Evolutionary conservation across 352 stramenopile species (phyloP).

Genomic region (Globisporangium nagaii): DNA sequence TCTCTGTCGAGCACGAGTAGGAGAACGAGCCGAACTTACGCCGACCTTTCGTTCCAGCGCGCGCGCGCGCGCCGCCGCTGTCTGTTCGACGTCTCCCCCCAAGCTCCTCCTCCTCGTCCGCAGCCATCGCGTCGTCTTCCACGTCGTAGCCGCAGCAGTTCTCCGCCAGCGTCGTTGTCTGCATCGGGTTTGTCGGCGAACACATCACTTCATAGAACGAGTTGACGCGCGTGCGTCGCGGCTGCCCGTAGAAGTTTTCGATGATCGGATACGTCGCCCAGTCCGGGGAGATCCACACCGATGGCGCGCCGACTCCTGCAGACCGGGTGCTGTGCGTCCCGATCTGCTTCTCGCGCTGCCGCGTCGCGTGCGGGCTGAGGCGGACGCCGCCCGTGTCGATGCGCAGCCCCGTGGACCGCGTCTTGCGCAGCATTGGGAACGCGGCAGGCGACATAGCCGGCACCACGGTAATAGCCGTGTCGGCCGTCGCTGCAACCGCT

Average conservation of each 20-base stretch:
- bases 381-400: slow-evolving; percentile 6
- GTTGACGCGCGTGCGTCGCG: slow-evolving; percentile 36
- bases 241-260: slow-evolving; percentile 71
- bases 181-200: slow-evolving; percentile 51
- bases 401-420: neutral
- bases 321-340: neutral
- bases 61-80: neutral
- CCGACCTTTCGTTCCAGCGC: slow-evolving; percentile 13
- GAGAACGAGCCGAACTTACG: slow-evolving; percentile 46
- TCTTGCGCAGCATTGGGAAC: neutral
- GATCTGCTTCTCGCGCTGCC: neutral
- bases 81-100: neutral
- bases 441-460: neutral
- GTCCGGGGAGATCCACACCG: slow-evolving; percentile 68
- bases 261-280: slow-evolving; percentile 74
- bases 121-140: slow-evolving; percentile 10
- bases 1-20: slow-evolving; percentile 70
- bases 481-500: neutral
- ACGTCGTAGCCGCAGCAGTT: slow-evolving; percentile 47
- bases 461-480: neutral
- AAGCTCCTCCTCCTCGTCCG: slow-evolving; percentile 10
- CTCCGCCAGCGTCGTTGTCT: slow-evolving; percentile 56
- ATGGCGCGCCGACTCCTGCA: slow-evolving; percentile 25
- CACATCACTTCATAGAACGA: slow-evolving; percentile 85
- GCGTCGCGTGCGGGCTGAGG: neutral